A percentile compares a stretch with the other conserved stretches of the same genome.
Conservation (phyloP, 306 rosid species). For the Cucumis hystrix region DNA sequence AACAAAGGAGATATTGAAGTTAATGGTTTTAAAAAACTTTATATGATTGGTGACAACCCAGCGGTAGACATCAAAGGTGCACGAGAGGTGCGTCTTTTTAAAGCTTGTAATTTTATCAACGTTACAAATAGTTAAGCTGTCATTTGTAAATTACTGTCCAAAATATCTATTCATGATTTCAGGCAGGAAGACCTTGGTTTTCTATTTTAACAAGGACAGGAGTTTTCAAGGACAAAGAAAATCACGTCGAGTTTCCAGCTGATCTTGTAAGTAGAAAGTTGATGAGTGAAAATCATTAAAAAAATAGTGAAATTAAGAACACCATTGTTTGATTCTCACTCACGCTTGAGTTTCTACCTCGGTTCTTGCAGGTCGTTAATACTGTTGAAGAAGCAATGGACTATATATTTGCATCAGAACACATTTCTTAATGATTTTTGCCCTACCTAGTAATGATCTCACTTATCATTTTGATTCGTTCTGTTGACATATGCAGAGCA, state of each 20-base stretch:
- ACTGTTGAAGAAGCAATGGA: slow-evolving; percentile 28
- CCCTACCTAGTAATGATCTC: not conserved
- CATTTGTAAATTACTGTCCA: not conserved
- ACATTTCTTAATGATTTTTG: not conserved
- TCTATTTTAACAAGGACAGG: slow-evolving; percentile 90
- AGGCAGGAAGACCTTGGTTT: slow-evolving; percentile 94
- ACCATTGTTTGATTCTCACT: not conserved
- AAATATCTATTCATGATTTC: slow-evolving; percentile 8
- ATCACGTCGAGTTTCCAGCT: slow-evolving; percentile 37
- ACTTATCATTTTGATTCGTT: not conserved
- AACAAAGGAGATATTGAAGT: slow-evolving; percentile 13
- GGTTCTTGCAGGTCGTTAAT: slow-evolving; percentile 23
- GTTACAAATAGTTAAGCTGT: not conserved
- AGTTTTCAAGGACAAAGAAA: slow-evolving; percentile 69
- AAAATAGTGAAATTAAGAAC: not conserved
- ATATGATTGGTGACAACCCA: slow-evolving; percentile 95
- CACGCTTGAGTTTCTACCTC: not conserved
- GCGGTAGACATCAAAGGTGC: slow-evolving; percentile 80
- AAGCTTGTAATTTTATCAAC: not conserved
- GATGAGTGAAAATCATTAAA: not conserved
- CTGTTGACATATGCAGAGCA: not conserved
- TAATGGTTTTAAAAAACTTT: slow-evolving; percentile 41
- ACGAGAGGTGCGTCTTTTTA: slow-evolving; percentile 32
- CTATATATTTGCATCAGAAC: slow-evolving; percentile 17
- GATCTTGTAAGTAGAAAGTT: slow-evolving; percentile 12